Conservation (phyloP, 179 eudicot species). For the Vitellaria paradoxa region DNA sequence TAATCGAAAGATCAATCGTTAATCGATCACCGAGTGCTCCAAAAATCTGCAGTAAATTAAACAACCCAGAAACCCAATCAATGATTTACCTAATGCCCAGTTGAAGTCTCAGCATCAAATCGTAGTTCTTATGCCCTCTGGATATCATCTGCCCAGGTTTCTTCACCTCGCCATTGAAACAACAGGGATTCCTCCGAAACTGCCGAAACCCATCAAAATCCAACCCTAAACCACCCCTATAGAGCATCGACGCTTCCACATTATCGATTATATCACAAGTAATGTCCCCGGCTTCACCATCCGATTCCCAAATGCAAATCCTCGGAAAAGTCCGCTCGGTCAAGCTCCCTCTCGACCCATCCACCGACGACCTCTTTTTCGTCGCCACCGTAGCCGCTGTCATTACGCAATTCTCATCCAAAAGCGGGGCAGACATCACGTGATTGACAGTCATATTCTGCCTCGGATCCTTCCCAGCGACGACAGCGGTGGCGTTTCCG, state of each 20-base stretch:
- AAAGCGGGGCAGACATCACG: conserved; percentile 28
- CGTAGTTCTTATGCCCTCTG: conserved; percentile 91
- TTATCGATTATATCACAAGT: conserved; percentile 94
- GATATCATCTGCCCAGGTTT: conserved; percentile 83
- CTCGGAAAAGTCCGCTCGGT: conserved; percentile 56
- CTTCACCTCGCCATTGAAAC: conserved; percentile 68
- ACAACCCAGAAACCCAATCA: not conserved
- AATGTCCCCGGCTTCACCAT: conserved; percentile 92
- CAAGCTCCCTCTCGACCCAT: conserved; percentile 32
- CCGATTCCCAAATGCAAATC: conserved; percentile 94
- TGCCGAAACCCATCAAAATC: conserved; percentile 41
- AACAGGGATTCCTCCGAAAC: conserved; percentile 48
- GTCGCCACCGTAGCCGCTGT: conserved; percentile 1
- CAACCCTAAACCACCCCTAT: conserved; percentile 46
- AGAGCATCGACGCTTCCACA: conserved; percentile 73
- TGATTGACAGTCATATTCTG: conserved; percentile 2
- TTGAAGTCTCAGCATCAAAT: conserved; percentile 95
- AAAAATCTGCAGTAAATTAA: not conserved
- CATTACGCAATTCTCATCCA: conserved; percentile 24
- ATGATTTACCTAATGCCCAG: conserved; percentile 74
- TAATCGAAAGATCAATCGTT: not conserved
- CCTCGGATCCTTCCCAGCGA: conserved; percentile 13
- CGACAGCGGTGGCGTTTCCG: conserved; percentile 1
- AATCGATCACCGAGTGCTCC: not conserved
- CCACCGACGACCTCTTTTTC: conserved; percentile 51